Evolutionary conservation across 2,329 filamentous ascomycete genomes (phyloP).

Genomic region (Botrytis fragariae): DNA sequence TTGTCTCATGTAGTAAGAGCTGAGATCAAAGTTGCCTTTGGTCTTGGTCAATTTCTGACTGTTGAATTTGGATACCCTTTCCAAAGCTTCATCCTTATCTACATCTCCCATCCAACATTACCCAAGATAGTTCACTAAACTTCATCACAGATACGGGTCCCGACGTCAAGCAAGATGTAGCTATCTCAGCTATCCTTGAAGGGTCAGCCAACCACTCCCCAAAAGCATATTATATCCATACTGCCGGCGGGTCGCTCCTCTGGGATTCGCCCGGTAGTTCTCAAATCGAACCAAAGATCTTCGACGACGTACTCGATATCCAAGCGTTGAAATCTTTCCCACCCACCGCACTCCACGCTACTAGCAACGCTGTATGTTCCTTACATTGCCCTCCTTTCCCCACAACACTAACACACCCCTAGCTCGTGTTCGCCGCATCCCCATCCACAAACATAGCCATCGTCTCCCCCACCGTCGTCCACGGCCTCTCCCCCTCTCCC

Average conservation of each 20-base stretch:
- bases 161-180: constrained; percentile 16
- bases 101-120: neutral
- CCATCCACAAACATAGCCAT: constrained; percentile 21
- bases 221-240: constrained; percentile 25
- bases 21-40: neutral
- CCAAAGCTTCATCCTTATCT: neutral
- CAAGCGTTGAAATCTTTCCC: constrained; percentile 19
- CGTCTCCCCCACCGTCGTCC: constrained; percentile 23
- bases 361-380: neutral
- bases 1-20: neutral
- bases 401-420: neutral
- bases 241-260: constrained; percentile 19
- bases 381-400: neutral
- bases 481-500: constrained; percentile 23
- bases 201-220: constrained; percentile 3
- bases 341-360: neutral
- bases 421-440: constrained; percentile 12
- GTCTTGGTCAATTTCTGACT: neutral
- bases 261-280: constrained; percentile 24
- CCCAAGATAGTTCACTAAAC: neutral
- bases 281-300: constrained; percentile 12
- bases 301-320: constrained; percentile 25
- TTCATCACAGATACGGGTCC: constrained; percentile 14
- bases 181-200: constrained; percentile 21
- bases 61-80: neutral